These are phyloP conservation scores for Umbellularia californica DNA, from an alignment of 164 flowering plant genomes.

Conservation along the genomic window DNA sequence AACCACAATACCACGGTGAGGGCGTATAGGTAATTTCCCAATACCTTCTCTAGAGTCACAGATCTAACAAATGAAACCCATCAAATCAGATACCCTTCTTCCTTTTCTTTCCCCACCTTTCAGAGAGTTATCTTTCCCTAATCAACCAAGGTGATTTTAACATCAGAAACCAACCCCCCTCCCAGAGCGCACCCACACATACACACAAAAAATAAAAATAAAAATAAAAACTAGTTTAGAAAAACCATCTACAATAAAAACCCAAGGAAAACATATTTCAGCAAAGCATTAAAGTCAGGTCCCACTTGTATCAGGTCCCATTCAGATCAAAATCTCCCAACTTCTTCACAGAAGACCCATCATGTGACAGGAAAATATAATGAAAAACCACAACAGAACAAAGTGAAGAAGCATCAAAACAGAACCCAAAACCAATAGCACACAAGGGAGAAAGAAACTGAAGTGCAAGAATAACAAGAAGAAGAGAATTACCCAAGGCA, in stretches of 20 bases:
- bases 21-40: slow-evolving; percentile 30
- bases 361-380: slow-evolving; percentile 12
- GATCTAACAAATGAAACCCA: slow-evolving; percentile 20
- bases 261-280: slow-evolving; percentile 1
- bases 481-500: slow-evolving; percentile 44
- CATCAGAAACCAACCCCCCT: slow-evolving; percentile 11
- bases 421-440: neutral
- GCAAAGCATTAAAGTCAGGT: slow-evolving; percentile 14
- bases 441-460: neutral
- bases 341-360: neutral
- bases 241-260: neutral
- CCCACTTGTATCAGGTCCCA: slow-evolving; percentile 9
- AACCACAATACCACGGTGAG: slow-evolving; percentile 12
- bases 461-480: neutral
- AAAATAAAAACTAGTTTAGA: neutral
- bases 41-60: slow-evolving; percentile 1
- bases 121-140: slow-evolving; percentile 3
- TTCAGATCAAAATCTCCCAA: neutral
- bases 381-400: neutral
- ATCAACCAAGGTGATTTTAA: slow-evolving; percentile 5
- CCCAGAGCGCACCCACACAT: neutral
- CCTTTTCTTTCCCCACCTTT: slow-evolving; percentile 3
- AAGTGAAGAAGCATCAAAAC: neutral
- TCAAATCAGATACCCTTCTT: slow-evolving; percentile 11
- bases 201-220: neutral